Percentiles rank a stretch among this genome's conserved stretches.
These are phyloP conservation scores for Solanum rostratum DNA, from an alignment of 257 asterid species.

Conservation along the genomic window DNA sequence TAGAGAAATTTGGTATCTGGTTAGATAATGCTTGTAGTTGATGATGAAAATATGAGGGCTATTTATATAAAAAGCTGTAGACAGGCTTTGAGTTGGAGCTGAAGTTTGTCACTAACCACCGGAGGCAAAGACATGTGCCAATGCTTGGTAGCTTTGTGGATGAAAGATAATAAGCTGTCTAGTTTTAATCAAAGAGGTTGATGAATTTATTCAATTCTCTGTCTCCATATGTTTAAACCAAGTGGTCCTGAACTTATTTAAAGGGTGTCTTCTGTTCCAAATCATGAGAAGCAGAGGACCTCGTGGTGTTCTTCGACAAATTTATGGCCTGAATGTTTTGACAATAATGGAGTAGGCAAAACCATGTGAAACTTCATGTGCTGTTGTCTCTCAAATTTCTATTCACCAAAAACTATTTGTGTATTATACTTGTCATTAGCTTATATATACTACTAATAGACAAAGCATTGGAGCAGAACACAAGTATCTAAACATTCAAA, in stretches of 20 bases:
- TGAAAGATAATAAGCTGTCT: background rate
- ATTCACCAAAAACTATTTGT: background rate
- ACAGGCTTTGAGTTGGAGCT: background rate
- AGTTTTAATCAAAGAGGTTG: background rate
- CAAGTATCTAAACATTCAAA: background rate
- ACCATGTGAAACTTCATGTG: too few relatives aligned
- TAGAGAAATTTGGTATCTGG: background rate
- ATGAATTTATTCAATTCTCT: background rate
- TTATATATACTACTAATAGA: too few relatives aligned
- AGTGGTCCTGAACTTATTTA: background rate
- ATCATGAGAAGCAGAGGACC: background rate
- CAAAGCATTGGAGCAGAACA: background rate
- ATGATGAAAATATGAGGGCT: background rate
- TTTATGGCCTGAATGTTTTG: background rate
- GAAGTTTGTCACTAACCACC: too few relatives aligned
- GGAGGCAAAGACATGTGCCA: too few relatives aligned
- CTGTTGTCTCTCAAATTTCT: too few relatives aligned
- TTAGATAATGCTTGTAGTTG: background rate
- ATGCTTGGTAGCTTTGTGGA: background rate
- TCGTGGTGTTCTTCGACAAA: background rate
- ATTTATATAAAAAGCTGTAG: background rate
- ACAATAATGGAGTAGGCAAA: background rate
- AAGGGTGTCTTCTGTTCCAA: background rate
- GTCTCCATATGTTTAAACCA: background rate
- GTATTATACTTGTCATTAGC: background rate